A percentile compares a stretch with the other conserved stretches of the same genome.
Conservation (phyloP, 208 protist species). For the Trypanosoma mega region DNA sequence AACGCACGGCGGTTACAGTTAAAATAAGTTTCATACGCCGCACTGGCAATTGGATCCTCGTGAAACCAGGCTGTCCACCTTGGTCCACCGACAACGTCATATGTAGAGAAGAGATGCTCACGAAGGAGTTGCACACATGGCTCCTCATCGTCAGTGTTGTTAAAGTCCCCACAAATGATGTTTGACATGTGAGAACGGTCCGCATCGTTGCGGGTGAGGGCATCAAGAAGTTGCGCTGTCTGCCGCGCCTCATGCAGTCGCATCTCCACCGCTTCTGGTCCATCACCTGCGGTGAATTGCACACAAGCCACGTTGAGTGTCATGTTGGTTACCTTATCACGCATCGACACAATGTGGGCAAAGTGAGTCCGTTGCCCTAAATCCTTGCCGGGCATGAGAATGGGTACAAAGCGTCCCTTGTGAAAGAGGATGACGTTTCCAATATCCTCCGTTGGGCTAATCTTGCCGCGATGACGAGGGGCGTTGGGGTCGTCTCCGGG, state of each 20-base stretch:
- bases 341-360: slow-evolving; percentile 68
- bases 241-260: slow-evolving; percentile 62
- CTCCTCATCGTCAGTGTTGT: slow-evolving; percentile 76
- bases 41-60: slow-evolving; percentile 25
- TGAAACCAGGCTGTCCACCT: slow-evolving; percentile 83
- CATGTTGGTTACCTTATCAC: slow-evolving; percentile 84
- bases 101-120: slow-evolving; percentile 72
- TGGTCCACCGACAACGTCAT: slow-evolving; percentile 79
- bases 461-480: slow-evolving; percentile 41
- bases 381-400: slow-evolving; percentile 77
- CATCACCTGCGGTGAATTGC: slow-evolving; percentile 74
- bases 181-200: slow-evolving; percentile 62
- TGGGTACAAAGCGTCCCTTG: slow-evolving; percentile 81
- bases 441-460: slow-evolving; percentile 68
- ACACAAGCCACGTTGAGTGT: slow-evolving; percentile 64
- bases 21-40: slow-evolving; percentile 41
- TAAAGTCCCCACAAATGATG: slow-evolving; percentile 78
- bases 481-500: slow-evolving; percentile 42
- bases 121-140: slow-evolving; percentile 68
- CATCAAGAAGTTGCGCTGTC: slow-evolving; percentile 64
- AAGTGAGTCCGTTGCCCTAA: slow-evolving; percentile 62
- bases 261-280: slow-evolving; percentile 41
- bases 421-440: slow-evolving; percentile 87
- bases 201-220: slow-evolving; percentile 49
- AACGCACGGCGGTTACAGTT: slow-evolving; percentile 40